Conservation (phyloP, 768 basidiomycete species). For the Piloderma croceum region DNA sequence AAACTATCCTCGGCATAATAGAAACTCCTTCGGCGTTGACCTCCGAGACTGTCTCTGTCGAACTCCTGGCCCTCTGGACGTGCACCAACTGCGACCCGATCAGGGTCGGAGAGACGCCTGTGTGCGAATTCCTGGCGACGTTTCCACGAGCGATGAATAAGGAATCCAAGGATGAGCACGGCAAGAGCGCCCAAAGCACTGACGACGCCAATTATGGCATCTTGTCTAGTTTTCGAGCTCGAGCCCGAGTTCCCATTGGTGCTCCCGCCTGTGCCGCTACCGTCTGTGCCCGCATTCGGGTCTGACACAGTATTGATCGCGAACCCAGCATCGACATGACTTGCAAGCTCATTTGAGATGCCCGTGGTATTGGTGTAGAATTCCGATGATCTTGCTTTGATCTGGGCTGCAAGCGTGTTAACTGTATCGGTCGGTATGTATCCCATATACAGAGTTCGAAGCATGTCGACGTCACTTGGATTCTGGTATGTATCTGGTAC, state of each 20-base stretch:
- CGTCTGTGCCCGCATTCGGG: conserved; percentile 23
- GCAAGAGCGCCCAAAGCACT: conserved; percentile 76
- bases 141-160: conserved; percentile 65
- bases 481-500: conserved; percentile 53
- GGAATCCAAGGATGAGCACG: conserved; percentile 63
- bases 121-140: conserved; percentile 66
- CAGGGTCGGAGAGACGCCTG: conserved; percentile 58
- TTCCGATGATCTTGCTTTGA: conserved; percentile 52
- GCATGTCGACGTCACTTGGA: conserved; percentile 37
- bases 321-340: conserved; percentile 66
- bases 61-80: conserved; percentile 54
- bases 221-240: conserved; percentile 52
- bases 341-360: conserved; percentile 54
- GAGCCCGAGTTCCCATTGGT: conserved; percentile 24
- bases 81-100: conserved; percentile 15
- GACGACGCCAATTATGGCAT: conserved; percentile 91
- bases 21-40: conserved; percentile 68
- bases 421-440: conserved; percentile 59
- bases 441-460: conserved; percentile 68
- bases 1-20: conserved; percentile 85
- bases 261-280: conserved; percentile 17
- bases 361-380: conserved; percentile 56
- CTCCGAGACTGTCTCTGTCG: conserved; percentile 72
- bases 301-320: conserved; percentile 44
- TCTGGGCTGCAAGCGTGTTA: conserved; percentile 54